Base-by-base conservation (phyloP, 352 stramenopile species). In the Phytophthora melonis region DNA sequence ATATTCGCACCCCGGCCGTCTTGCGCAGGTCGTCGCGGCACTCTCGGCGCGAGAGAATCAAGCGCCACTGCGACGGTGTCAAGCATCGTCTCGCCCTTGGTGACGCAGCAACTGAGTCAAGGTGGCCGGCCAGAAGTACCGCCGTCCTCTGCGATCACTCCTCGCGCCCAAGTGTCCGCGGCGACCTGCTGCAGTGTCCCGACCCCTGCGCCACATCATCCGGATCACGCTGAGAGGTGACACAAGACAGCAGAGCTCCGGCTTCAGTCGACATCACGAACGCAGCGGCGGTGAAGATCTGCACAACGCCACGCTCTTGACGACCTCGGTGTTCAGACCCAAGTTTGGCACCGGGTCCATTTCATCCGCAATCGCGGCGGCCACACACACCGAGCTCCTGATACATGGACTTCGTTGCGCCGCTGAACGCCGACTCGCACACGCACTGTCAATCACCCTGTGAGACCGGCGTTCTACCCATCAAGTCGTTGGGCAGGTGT, bases 401-500 rank as follows among this genome's bases (percentile, higher is more conserved):
- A 49, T 2, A 49, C 13, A 49, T 16, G 13, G 11, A 16, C 13
- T 25, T 25, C 23, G 2, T 50, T 19, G 43, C 43, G 43, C 43
- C 43, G 43, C 43, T 14, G 8, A 50, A 21, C 13, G 43, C 16
- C 8, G 34, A 39, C 34, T 50, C 43, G 16, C 16, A 19, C 16
- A 13, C 41, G 16, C 13, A 3, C 43, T 50, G 34, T n/a, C n/a
- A n/a, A n/a, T n/a, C n/a, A 1, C 11, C 10, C 39, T 47, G 14
- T 10, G 13, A 50, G 14, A 19, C 14, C 43, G 18, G 43, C 43
- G 34, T 21, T 14, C 18, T 50, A 21, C 43, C 39, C 64, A 65
- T 59, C 11, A 70, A 34, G 64, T 55, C 64, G 64, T 59, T 47
- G 18, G 55, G 23, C 32, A 70, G 55, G 30, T 45, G 63, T 19